Percentiles rank a stretch among this genome's conserved stretches.
phyloP scores from a whole-genome alignment of 192 early-diverging fungal genomes.

The Backusella circina region DNA sequence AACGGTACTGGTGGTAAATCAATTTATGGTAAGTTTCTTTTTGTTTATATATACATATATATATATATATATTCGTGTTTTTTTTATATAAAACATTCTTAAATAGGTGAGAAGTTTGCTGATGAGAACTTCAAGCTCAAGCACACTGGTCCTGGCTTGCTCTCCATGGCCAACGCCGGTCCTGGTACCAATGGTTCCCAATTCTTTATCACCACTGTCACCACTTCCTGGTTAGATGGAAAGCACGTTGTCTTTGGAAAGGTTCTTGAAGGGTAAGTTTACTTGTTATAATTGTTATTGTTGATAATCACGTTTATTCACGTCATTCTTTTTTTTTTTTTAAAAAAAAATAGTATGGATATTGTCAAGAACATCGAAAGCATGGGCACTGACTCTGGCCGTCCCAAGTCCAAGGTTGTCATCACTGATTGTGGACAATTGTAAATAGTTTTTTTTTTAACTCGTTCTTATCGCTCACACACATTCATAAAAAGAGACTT shows the following conservation, averaged over 20 bases:
- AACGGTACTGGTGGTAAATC: conserved; percentile 74
- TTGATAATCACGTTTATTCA: conserved; percentile 19
- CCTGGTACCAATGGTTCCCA: conserved; percentile 82
- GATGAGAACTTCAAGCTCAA: conserved; percentile 83
- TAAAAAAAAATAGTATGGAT: conserved; percentile 42
- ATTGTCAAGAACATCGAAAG: conserved; percentile 75
- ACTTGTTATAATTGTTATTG: too few relatives aligned
- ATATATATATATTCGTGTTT: neutral
- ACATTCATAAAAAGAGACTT: neutral
- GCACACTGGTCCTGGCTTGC: conserved; percentile 58
- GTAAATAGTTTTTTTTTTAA: conserved; percentile 31
- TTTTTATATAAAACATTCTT: conserved; percentile 31
- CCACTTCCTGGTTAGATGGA: conserved; percentile 85
- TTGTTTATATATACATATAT: too few relatives aligned
- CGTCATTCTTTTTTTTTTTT: neutral
- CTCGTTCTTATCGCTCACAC: too few relatives aligned
- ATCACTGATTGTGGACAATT: conserved; percentile 66
- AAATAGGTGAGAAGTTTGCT: conserved; percentile 63
- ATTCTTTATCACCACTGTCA: conserved; percentile 91
- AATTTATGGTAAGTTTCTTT: conserved; percentile 68
- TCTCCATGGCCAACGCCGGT: conserved; percentile 82
- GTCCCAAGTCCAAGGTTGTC: conserved; percentile 42
- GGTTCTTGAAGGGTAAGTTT: conserved; percentile 63
- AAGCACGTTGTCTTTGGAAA: conserved; percentile 95
- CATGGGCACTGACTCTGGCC: conserved; percentile 46